Base-by-base conservation (phyloP, 2,329 filamentous ascomycete genomes). In the Taxawa tesnikishii region DNA sequence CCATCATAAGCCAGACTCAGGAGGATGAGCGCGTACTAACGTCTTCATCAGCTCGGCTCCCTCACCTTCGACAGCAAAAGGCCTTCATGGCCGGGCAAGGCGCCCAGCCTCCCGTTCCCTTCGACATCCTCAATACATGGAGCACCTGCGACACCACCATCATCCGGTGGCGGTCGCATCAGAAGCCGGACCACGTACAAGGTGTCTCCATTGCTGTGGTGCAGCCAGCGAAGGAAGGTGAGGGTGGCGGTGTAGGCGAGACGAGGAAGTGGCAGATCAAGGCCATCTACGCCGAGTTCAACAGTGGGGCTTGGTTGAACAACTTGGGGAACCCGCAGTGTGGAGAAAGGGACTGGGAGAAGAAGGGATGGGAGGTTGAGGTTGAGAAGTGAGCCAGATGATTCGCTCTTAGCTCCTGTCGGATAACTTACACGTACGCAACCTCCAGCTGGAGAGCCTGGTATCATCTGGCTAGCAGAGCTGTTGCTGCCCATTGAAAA, bases 251-350 rank as follows among this genome's bases (percentile, higher is more conserved):
- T 15, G 29, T 34, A 5, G n/a, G n/a, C n/a, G n/a, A n/a, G n/a
- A n/a, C n/a, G n/a, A n/a, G n/a, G n/a, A 8, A 8, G 19, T 52
- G 46, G 45, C 36, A 50, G 26, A 53, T 54, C 39, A 43, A 48
- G 26, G 47, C 43, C 12, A 45, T 53, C 21, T 51, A 50, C 42
- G 48, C 44, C 2, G 50, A 53, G 36, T 53, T 54, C 43, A 53
- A 54, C 44, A 45, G 40, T 32, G 51, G 51, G 26, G 48, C 45
- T 19, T 53, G 50, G 50, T 41, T 54, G 26, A 26, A 24, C 6
- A 26, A 36, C 11, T 18, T 23, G 19, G 19, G 19, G n/a, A 8
- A 23, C n/a, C 19, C 19, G 19, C 8, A 23, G 19, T 23, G 19
- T n/a, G n/a, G n/a, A 8, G 19, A 8, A 8, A 23, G 8, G 19